phyloP scores from a whole-genome alignment of 768 basidiomycete species.

The Naganishia randhawae region DNA sequence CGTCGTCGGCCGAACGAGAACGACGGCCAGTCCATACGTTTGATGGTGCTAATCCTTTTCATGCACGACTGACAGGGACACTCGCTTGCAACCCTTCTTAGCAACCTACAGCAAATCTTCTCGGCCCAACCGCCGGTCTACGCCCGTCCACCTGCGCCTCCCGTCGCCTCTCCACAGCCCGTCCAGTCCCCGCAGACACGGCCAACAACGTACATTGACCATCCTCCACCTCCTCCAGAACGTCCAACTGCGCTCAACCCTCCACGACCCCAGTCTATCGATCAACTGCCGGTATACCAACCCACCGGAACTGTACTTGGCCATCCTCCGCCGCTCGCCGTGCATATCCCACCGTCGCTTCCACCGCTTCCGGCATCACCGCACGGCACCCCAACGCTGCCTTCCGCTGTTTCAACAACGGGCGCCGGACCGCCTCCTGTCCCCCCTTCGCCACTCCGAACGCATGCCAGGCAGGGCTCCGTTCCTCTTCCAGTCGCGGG shows the following conservation, averaged over 20 bases:
- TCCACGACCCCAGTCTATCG: background rate
- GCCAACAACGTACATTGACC: slow-evolving; percentile 10
- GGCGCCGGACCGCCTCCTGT: slow-evolving; percentile 22
- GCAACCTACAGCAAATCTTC: slow-evolving; percentile 76
- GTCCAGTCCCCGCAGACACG: background rate
- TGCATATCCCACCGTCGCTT: background rate
- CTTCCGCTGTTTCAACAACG: background rate
- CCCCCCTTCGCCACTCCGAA: slow-evolving; percentile 18
- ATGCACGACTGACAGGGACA: slow-evolving; percentile 60
- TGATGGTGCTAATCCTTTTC: slow-evolving; percentile 1
- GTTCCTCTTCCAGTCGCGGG: background rate
- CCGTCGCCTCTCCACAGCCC: background rate
- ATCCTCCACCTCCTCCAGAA: slow-evolving; percentile 14
- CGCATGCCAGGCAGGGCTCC: slow-evolving; percentile 8
- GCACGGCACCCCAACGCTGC: background rate
- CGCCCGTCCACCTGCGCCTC: slow-evolving; percentile 60
- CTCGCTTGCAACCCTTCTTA: slow-evolving; percentile 66
- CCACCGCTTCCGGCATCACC: background rate
- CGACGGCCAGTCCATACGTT: too few species aligned
- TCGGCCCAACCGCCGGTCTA: slow-evolving; percentile 84
- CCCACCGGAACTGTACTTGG: background rate
- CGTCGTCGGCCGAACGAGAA: too few species aligned
- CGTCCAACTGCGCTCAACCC: background rate
- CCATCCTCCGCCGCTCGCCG: background rate
- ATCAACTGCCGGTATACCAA: slow-evolving; percentile 19